Conservation (phyloP, 2,329 filamentous ascomycete genomes). For the Colletotrichum ledebouriae region DNA sequence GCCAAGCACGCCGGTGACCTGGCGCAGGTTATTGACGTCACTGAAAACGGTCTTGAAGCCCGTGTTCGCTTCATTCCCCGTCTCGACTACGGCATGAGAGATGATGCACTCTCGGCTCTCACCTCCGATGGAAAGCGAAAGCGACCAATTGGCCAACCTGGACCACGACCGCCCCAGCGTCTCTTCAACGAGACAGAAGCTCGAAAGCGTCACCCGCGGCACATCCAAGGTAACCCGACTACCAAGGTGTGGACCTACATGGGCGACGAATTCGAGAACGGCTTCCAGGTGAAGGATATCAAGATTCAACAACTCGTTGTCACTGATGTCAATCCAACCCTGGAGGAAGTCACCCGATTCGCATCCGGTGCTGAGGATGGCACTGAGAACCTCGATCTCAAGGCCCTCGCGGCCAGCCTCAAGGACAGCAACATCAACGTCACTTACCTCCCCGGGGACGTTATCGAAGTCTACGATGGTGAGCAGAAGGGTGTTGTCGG, state of each 20-base stretch:
- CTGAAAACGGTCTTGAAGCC: conserved; percentile 91
- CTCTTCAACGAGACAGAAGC: conserved; percentile 95
- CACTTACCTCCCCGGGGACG: conserved; percentile 90
- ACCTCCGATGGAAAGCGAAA: conserved; percentile 82
- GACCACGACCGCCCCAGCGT: conserved; percentile 84
- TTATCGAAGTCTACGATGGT: conserved; percentile 96
- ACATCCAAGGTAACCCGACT: conserved; percentile 76
- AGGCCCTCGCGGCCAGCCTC: conserved; percentile 88
- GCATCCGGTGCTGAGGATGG: conserved; percentile 90
- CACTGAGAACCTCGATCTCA: conserved; percentile 91
- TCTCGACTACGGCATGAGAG: conserved; percentile 90
- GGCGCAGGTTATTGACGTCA: conserved; percentile 91
- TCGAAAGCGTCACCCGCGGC: conserved; percentile 82
- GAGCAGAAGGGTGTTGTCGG: conserved; percentile 94
- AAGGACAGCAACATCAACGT: conserved; percentile 86
- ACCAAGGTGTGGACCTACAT: conserved; percentile 88
- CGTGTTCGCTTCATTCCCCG: conserved; percentile 89
- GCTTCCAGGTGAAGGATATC: conserved; percentile 93
- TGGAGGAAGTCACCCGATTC: conserved; percentile 97
- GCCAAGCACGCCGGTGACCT: conserved; percentile 89
- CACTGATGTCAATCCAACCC: conserved; percentile 90
- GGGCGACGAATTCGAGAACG: conserved; percentile 90
- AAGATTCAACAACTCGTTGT: conserved; percentile 89
- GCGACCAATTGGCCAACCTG: conserved; percentile 69
- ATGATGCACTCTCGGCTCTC: conserved; percentile 70